Conservation (phyloP, 345 rosid species). For the Lenwebbia sp. region DNA sequence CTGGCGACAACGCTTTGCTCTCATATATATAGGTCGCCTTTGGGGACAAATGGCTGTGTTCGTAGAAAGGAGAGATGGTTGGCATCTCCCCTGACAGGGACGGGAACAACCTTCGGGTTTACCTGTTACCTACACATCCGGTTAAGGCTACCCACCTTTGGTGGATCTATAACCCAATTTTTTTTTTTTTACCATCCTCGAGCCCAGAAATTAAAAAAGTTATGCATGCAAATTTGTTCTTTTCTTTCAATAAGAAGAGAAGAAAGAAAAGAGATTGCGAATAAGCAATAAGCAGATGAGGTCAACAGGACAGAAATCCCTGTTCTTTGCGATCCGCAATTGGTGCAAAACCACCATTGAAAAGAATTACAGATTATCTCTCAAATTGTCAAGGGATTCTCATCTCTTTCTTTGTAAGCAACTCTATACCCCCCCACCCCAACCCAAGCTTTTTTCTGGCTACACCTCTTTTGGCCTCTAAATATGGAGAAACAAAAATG, state of each 20-base stretch:
- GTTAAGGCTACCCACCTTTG: conserved; percentile 6
- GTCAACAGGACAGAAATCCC: not conserved
- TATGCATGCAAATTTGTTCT: not conserved
- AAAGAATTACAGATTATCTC: not conserved
- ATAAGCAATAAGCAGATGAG: not conserved
- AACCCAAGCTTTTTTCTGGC: not conserved
- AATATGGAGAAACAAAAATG: not conserved
- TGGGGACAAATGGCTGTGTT: not conserved
- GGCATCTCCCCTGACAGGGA: conserved; percentile 50
- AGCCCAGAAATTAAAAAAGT: not conserved
- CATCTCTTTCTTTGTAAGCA: not conserved
- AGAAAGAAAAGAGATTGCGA: not conserved
- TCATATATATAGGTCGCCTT: accelerated
- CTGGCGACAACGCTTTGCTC: accelerated
- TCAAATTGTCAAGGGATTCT: not conserved
- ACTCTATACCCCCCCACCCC: not conserved
- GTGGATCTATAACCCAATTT: conserved; percentile 10
- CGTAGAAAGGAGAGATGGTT: conserved; percentile 38
- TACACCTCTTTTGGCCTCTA: not conserved
- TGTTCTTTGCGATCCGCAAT: not conserved
- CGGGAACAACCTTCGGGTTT: conserved; percentile 24
- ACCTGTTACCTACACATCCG: conserved; percentile 6
- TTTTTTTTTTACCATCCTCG: not conserved
- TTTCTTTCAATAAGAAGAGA: not conserved
- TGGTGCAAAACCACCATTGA: not conserved